Conservation (phyloP, 768 basidiomycete genomes). For the Collybia mongolica region DNA sequence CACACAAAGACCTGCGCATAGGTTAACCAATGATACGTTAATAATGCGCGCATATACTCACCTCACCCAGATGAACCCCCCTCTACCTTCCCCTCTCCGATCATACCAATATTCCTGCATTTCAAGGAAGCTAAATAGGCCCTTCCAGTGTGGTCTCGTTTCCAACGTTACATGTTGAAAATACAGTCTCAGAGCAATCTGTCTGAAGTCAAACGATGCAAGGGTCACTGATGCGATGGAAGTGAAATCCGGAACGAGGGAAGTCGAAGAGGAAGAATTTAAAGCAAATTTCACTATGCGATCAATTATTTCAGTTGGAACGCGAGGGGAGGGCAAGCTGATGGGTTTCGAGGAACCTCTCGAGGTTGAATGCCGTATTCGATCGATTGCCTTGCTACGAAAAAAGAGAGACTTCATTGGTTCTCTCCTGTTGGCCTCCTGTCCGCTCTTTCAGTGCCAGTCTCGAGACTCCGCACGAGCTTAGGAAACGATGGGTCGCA, state of each 20-base stretch:
- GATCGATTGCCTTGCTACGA: too few species aligned
- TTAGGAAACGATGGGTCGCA: too few species aligned
- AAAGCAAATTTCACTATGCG: constrained; percentile 28
- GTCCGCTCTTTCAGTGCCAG: too few species aligned
- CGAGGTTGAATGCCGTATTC: too few species aligned
- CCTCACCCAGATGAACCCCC: constrained; percentile 47
- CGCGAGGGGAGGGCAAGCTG: constrained; percentile 17
- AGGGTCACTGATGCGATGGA: constrained; percentile 37
- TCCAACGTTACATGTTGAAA: constrained; percentile 29
- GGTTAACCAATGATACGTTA: constrained; percentile 4
- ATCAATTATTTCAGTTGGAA: constrained; percentile 38
- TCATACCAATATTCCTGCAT: constrained; percentile 15
- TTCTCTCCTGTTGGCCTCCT: too few species aligned
- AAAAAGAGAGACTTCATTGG: too few species aligned
- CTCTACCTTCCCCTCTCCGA: constrained; percentile 7
- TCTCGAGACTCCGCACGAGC: background rate
- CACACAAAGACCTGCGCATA: constrained; percentile 28
- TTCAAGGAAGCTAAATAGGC: constrained; percentile 20
- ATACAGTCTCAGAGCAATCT: constrained; percentile 38
- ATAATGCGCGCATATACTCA: constrained; percentile 35
- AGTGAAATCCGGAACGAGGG: constrained; percentile 20
- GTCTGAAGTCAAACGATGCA: constrained; percentile 40
- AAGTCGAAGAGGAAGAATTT: constrained; percentile 1
- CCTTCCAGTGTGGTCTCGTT: constrained; percentile 19
- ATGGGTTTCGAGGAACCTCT: background rate